Conservation (phyloP, 2,329 filamentous ascomycete genomes). For the Allantophomopsis lycopodina region DNA sequence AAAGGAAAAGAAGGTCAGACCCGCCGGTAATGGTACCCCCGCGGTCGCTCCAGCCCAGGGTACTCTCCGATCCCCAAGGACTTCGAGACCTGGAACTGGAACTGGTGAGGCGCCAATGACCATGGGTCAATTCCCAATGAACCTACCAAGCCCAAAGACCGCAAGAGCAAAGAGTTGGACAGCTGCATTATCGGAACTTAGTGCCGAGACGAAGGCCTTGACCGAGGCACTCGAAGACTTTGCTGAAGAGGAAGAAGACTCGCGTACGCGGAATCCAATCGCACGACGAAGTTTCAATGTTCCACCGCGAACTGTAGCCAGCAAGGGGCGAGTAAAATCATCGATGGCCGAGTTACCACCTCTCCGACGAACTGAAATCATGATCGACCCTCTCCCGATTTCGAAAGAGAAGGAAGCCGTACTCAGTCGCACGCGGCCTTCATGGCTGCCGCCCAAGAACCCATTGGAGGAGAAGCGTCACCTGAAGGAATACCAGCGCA, state of each 20-base stretch:
- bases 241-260: constrained; percentile 49
- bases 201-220: constrained; percentile 56
- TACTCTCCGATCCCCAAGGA: constrained; percentile 25
- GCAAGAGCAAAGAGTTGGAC: constrained; percentile 63
- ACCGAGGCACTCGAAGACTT: constrained; percentile 74
- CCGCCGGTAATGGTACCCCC: constrained; percentile 49
- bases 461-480: constrained; percentile 86
- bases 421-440: constrained; percentile 65
- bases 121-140: constrained; percentile 47
- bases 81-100: constrained; percentile 25
- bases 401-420: constrained; percentile 82
- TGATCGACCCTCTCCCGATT: constrained; percentile 73
- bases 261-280: constrained; percentile 6
- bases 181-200: constrained; percentile 53
- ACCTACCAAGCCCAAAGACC: constrained; percentile 27
- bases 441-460: constrained; percentile 77
- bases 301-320: constrained; percentile 19
- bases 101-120: constrained; percentile 8
- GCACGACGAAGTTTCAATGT: constrained; percentile 15
- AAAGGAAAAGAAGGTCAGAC: constrained; percentile 13
- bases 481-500: constrained; percentile 70
- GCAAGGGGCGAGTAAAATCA: constrained; percentile 42
- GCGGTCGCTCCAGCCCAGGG: constrained; percentile 43
- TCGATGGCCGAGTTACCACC: constrained; percentile 55
- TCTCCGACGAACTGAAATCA: constrained; percentile 45